Percentiles rank a stretch among this genome's conserved stretches.
Evolutionary conservation across 2,329 filamentous ascomycete species (phyloP).

Genomic region (Talaromyces amestolkiae): DNA sequence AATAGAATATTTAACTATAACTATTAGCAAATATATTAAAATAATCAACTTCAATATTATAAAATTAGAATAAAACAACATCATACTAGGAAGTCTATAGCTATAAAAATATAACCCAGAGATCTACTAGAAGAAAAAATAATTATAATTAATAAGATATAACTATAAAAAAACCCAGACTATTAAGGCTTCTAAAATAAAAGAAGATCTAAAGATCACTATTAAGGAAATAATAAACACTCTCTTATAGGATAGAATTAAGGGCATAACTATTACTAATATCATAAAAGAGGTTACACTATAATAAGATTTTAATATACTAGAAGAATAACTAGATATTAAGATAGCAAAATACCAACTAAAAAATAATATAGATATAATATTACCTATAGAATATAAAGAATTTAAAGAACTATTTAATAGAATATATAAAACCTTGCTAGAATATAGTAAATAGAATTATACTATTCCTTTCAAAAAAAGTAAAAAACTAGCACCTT

Average conservation of each 20-base stretch:
- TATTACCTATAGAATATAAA: conserved; percentile 10
- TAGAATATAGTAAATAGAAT: background rate
- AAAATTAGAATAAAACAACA: background rate
- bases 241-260: background rate
- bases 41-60: background rate
- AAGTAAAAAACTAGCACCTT: conserved; percentile 4
- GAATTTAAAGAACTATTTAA: conserved; percentile 13
- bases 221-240: too few species aligned
- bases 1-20: too few species aligned
- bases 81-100: background rate
- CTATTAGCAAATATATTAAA: background rate
- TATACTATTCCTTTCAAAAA: conserved; percentile 7
- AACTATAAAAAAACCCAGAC: background rate
- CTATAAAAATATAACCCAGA: background rate
- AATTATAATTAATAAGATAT: background rate
- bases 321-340: too few species aligned
- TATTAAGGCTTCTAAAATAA: background rate
- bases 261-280: background rate
- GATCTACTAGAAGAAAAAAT: background rate
- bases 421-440: conserved; percentile 8
- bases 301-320: too few species aligned
- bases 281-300: background rate
- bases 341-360: too few species aligned
- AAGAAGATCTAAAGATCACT: background rate
- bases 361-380: conserved; percentile 1